Base-by-base conservation (phyloP, 495 filamentous ascomycete genomes). In the Aspergillus baeticus region DNA sequence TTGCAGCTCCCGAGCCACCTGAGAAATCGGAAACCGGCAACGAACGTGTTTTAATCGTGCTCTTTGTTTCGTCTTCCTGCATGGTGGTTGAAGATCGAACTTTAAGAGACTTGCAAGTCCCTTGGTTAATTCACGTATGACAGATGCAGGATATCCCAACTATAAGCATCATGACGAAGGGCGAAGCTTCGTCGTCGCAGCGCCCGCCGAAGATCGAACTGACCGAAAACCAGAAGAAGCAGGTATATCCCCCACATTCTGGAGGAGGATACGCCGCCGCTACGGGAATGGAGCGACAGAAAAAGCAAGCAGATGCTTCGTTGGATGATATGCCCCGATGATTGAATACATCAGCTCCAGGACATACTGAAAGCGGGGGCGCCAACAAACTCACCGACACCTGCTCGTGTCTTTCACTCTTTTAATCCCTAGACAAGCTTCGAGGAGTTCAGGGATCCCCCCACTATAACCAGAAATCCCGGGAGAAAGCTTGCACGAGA, bases 361-460 rank as follows among this genome's bases (percentile, higher is more conserved):
- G 10, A 43, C n/a, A n/a, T n/a, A n/a, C n/a, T n/a, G 22, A 42
- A 49, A 52, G 49, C 39, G 41, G 47, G 42, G 41, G 43, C 43
- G 13, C 18, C 34, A 33, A 15, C 18, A 35, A 33, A 8, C 34
- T 43, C 42, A 59, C 46, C 51, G 39, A 62, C 50, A 48, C 13
- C 41, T 15, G 36, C 37, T 52, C 45, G 33, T 45, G 20, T 22
- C 43, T 53, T 37, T 18, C 26, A 41, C 26, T 29, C 26, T 20
- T 56, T 48, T 38, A 52, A 48, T 57, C 48, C 52, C 53, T 51
- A 57, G 63, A 59, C 63, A 65, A 65, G 63, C 63, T 65, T 65
- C 63, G 29, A 45, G 43, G 47, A 47, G 59, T 55, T 58, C 63
- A 65, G 54, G 59, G 63, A 65, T 60, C 14, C 54, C 59, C 57